Base-by-base conservation (phyloP, 495 filamentous ascomycete species). In the Tuber melanosporum region DNA sequence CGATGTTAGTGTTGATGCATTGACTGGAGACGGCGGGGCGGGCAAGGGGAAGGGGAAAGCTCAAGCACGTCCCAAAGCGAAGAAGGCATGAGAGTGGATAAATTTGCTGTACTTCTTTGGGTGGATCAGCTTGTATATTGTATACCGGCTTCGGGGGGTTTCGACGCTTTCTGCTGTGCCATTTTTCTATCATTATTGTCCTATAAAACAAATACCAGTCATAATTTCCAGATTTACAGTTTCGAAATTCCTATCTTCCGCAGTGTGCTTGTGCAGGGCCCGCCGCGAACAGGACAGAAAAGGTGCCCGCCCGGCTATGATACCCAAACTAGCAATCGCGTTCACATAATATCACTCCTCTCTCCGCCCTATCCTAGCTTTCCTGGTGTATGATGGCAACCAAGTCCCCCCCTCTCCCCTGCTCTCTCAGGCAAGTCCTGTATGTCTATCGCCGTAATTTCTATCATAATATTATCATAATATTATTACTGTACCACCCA, bases 1-100 rank as follows among this genome's bases (percentile, higher is more conserved):
- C 32, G 66, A 80, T 32, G 78, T 80, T 44, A 80, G 73, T 7
- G 78, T 80, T 43, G 78, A 80, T 57, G 73, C 73, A 10, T 76
- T 80, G 71, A 80, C 79, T 71, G 52, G 26, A n/a, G 57, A 47
- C 44, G 10, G 52, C 4, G 19, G 26, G n/a, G n/a, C 76, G 5
- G 71, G 73, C 46, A 80, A 79, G 71, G 44, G 49, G 36, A 47
- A 45, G 5, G 42, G 36, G 44, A 80, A 79, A 44, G 32, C 1
- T 0, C 7, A 52, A 10, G 22, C 49, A 52, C 6, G 49, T n/a
- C 2, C 26, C 22, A 47, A 57, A 10, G 69, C 52, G 36, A 73
- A 45, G 43, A 49, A 71, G 73, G 32, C 14, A n/a, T 66, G 26
- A 66, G 3, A 14, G 32, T 36, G 57, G 12, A 36, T 36, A 66